Percentiles rank a stretch among this genome's conserved stretches.
These are phyloP conservation scores for Claviceps sp. DNA, from an alignment of 2,329 filamentous ascomycete genomes.

Conservation along the genomic window DNA sequence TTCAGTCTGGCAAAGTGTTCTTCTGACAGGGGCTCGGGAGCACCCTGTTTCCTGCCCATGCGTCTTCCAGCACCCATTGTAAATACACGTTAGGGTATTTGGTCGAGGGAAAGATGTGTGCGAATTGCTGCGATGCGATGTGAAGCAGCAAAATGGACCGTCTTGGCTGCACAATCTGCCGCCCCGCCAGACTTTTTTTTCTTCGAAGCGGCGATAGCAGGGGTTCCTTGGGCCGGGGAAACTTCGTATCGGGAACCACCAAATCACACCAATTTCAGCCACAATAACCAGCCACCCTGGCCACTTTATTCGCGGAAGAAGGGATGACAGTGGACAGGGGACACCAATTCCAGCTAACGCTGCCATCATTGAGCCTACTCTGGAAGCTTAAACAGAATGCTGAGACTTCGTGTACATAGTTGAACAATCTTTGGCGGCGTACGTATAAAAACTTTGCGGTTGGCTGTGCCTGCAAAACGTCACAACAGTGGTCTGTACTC, in stretches of 20 bases:
- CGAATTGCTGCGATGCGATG: not conserved
- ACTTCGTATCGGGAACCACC: conserved; percentile 17
- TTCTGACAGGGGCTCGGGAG: conserved; percentile 72
- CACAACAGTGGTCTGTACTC: too few relatives aligned
- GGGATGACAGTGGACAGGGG: too few relatives aligned
- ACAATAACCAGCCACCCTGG: not conserved
- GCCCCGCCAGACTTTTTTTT: conserved; percentile 29
- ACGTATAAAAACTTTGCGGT: too few relatives aligned
- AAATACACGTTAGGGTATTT: conserved; percentile 10
- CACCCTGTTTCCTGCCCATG: conserved; percentile 82
- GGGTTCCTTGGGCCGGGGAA: conserved; percentile 19
- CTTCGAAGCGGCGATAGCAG: conserved; percentile 10
- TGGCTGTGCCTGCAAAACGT: too few relatives aligned
- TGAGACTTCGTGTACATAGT: too few relatives aligned
- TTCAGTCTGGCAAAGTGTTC: conserved; percentile 66
- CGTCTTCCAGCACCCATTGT: conserved; percentile 81
- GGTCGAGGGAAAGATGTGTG: conserved; percentile 2
- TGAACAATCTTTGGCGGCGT: too few relatives aligned
- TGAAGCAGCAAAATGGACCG: not conserved
- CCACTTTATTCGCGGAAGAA: not conserved
- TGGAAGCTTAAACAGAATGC: too few relatives aligned
- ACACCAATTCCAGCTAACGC: too few relatives aligned
- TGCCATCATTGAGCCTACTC: too few relatives aligned
- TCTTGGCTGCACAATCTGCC: conserved; percentile 2
- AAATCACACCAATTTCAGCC: not conserved